Base-by-base conservation (phyloP, 1,139 yeast genomes). In the Zygoascus meyerae region DNA sequence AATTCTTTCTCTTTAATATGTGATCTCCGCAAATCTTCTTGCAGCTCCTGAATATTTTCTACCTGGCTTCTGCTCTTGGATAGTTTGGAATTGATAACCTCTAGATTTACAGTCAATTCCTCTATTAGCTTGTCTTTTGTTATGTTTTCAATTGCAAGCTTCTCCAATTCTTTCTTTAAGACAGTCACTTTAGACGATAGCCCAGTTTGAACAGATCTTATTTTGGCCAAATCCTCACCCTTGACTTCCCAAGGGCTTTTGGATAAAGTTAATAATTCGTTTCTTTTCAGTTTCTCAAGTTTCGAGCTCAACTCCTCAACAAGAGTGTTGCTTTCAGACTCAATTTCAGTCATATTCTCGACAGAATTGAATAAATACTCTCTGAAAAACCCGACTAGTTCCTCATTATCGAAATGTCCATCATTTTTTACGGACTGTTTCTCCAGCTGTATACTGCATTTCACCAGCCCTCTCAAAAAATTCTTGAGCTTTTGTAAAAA, bases 101-200 rank as follows among this genome's bases (percentile, higher is more conserved):
- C 67, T 8, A 75, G 62, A 49, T 73, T 76, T 50, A 75, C 66
- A 33, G 69, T 68, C 18, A 74, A 59, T 39, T 76, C 78, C 43
- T 71, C 71, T 10, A 76, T 62, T 14, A 59, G 52, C 40, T 61
- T 61, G 40, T 73, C 75, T 36, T 70, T 68, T 17, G 64, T 63
- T 14, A 61, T 48, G 16, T 60, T 47, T 5, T 53, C 48, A 0
- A 61, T 50, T 3, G 60, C 56, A 18, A 62, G 52, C 33, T 53
- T 49, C 31, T 55, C 55, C 17, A 54, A 51, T 36, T 61, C 62
- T 4, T 41, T 29, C n/a, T 55, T 56, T 10, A 64, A 50, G 12
- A 43, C 45, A 10, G 45, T 55, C 12, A 64, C 51, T 40, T 60
- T 60, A 5, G 48, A 47, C 16, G 58, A 46, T 34, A 55, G 48